Evolutionary conservation across 106 monocot genomes (phyloP).

Genomic region (Dioscorea zingiberensis): DNA sequence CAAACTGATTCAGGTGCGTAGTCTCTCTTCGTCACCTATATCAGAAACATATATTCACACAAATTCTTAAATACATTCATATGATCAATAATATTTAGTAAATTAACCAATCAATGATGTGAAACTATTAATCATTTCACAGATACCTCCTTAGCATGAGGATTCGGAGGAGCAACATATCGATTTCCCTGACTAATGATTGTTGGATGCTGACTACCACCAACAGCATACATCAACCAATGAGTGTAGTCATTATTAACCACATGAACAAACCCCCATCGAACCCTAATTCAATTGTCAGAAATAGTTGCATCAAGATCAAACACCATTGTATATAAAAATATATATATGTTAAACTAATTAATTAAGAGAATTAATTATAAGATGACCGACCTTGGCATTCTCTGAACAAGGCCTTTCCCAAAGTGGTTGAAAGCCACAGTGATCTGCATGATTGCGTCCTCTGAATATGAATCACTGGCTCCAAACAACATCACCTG

Average conservation of each 20-base stretch:
- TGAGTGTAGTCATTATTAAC: constrained; percentile 39
- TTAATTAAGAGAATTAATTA: not conserved
- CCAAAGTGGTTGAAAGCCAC: constrained; percentile 44
- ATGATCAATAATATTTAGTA: not conserved
- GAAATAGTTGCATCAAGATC: too few species aligned
- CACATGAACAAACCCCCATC: constrained; percentile 39
- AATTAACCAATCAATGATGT: not conserved
- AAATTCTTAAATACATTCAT: not conserved
- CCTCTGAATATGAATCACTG: constrained; percentile 3
- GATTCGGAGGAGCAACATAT: constrained; percentile 24
- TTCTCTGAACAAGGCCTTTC: constrained; percentile 24
- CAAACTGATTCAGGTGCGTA: constrained; percentile 13
- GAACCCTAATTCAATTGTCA: constrained; percentile 5
- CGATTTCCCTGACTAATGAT: constrained; percentile 42
- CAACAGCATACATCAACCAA: constrained; percentile 41
- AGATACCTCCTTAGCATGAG: constrained; percentile 22
- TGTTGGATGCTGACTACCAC: constrained; percentile 32
- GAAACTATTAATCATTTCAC: not conserved
- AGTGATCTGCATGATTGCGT: constrained; percentile 33
- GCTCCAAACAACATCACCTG: constrained; percentile 42
- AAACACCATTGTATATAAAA: too few species aligned
- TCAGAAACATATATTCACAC: not conserved
- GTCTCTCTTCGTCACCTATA: constrained; percentile 24
- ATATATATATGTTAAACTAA: not conserved
- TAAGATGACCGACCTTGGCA: constrained; percentile 17